phyloP scores from a whole-genome alignment of 1,284 basidiomycete species.

The Apiotrichum siamense region DNA sequence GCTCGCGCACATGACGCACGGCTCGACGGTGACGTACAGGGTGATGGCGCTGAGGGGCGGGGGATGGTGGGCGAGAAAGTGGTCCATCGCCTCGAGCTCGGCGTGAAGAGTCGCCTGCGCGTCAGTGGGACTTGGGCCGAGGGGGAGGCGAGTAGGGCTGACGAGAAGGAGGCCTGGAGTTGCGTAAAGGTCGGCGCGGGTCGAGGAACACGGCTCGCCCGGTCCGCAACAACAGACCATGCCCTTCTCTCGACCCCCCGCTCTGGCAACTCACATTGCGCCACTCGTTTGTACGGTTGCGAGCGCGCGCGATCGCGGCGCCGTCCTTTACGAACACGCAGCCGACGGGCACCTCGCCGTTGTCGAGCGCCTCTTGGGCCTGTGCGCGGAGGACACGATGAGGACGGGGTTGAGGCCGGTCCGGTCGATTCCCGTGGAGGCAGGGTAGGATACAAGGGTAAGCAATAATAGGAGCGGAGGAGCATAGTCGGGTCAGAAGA shows the following conservation, averaged over 20 bases:
- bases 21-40: constrained; percentile 97
- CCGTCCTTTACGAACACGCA: constrained; percentile 86
- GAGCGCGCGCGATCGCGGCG: constrained; percentile 69
- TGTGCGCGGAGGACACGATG: too few relatives aligned
- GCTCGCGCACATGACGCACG: constrained; percentile 98
- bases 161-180: too few relatives aligned
- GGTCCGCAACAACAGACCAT: too few relatives aligned
- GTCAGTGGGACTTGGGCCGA: too few relatives aligned
- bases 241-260: too few relatives aligned
- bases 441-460: too few relatives aligned
- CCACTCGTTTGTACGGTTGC: constrained; percentile 92
- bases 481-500: background rate
- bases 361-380: constrained; percentile 68
- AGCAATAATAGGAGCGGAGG: too few relatives aligned
- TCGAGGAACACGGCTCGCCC: too few relatives aligned
- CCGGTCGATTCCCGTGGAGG: too few relatives aligned
- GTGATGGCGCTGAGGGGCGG: constrained; percentile 69
- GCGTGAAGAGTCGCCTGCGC: constrained; percentile 89
- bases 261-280: constrained; percentile 60
- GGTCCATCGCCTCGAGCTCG: constrained; percentile 93
- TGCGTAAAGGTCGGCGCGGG: too few relatives aligned
- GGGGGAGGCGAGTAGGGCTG: background rate
- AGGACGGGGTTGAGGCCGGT: too few relatives aligned
- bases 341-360: constrained; percentile 90
- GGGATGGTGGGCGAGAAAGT: constrained; percentile 63